phyloP scores from a whole-genome alignment of 2,329 filamentous ascomycete genomes.

The Cryphonectria carpinicola region DNA sequence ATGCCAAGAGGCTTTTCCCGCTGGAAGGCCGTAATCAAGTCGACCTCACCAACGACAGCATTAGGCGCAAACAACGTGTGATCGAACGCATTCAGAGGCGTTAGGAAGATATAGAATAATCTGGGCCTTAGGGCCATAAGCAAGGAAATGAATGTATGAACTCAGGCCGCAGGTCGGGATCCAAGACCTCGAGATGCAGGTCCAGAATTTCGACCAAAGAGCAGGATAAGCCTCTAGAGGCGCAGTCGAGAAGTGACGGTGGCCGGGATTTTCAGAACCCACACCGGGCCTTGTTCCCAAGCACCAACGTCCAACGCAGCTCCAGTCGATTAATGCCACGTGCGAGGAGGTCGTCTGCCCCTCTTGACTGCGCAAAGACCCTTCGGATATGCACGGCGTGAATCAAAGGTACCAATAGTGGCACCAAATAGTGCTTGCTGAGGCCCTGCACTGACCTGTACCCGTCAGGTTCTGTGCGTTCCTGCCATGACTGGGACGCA shows the following conservation, averaged over 20 bases:
- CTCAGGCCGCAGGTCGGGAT: not conserved
- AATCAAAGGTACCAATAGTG: constrained; percentile 37
- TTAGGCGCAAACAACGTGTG: not conserved
- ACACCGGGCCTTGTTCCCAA: not conserved
- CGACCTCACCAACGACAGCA: not conserved
- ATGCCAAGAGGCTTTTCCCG: not conserved
- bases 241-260: not conserved
- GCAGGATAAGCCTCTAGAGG: not conserved
- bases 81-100: not conserved
- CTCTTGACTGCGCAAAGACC: constrained; percentile 41
- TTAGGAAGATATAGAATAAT: not conserved
- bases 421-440: constrained; percentile 36
- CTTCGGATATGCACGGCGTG: constrained; percentile 36
- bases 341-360: constrained; percentile 36
- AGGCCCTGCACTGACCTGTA: not conserved
- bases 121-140: not conserved
- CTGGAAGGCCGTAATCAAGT: not conserved
- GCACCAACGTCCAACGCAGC: constrained; percentile 18
- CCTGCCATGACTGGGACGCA: constrained; percentile 19
- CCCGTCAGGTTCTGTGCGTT: constrained; percentile 12
- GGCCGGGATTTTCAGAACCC: not conserved
- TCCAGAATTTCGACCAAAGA: not conserved
- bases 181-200: constrained; percentile 6
- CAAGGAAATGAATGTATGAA: not conserved
- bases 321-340: constrained; percentile 44